Evolutionary conservation across 164 flowering plant genomes (phyloP), one percentile per base, ranked within the genome.

Genomic region (Paratinospora sagittata): DNA sequence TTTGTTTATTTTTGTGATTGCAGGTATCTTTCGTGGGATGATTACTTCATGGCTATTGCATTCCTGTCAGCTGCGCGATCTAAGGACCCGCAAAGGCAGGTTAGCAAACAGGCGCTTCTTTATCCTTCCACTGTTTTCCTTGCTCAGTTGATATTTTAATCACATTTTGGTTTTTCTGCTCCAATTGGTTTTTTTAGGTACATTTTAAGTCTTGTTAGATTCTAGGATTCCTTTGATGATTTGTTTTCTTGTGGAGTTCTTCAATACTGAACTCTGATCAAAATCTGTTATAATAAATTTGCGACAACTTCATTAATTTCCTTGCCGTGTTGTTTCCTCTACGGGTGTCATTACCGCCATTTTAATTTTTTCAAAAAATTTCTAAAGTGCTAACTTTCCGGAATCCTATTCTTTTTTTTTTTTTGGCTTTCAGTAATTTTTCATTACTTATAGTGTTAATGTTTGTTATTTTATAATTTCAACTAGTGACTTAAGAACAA

Each of bases 51-150:
- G 98, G 92, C 97, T 10, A 85, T 92, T 79, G 97, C 97, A 21
- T 94, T 94, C 78, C 81, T 92, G 24, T 92, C 98, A 1, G 95
- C 97, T 8, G 83, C 90, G 76, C 78, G 97, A 70, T 91, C 98
- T 33, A 92, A 94, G 76, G 98, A 91, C 78, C 97, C 97, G 8
- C 90, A 90, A 75, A 85, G 98, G 80, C 98, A 92, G 98, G 97
- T 90, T 17, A 39, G 41, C 11, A 8, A 16, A 12, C 13, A 26
- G 27, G 64, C 19, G 49, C 19, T 17, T 0, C 3, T 23, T 24
- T 1, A 19, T 27, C 21, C 27, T 37, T 34, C 58, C 43, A 39
- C 43, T 39, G 43, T 39, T 39, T 39, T 39, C 43, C 43, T 39
- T 39, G 43, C 10, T 39, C 10, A 36, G 6, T 36, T 36, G 8